These are phyloP conservation scores for Eucalyptus polybractea DNA, from an alignment of 345 rosid species.

Conservation along the genomic window DNA sequence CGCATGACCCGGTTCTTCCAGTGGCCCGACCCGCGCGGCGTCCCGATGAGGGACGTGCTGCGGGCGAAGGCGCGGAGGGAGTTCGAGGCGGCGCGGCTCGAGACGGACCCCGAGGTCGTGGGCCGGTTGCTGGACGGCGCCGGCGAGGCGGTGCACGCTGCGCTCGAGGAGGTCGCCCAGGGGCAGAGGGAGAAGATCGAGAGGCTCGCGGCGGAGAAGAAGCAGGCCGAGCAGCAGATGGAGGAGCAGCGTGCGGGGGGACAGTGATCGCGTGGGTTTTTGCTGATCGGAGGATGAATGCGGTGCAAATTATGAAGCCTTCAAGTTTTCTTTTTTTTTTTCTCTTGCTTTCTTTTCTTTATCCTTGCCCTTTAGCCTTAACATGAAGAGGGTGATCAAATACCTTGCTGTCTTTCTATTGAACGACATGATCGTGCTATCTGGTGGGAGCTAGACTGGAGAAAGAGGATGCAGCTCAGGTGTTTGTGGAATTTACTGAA, in stretches of 20 bases:
- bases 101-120: constrained; percentile 72
- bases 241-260: constrained; percentile 16
- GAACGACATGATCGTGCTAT: neutral
- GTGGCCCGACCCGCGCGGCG: constrained; percentile 72
- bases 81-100: constrained; percentile 73
- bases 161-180: constrained; percentile 67
- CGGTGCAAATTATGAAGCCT: neutral
- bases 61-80: constrained; percentile 78
- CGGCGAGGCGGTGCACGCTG: constrained; percentile 56
- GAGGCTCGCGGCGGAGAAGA: neutral
- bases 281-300: neutral
- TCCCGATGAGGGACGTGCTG: constrained; percentile 61
- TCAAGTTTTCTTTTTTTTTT: neutral
- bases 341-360: neutral
- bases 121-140: constrained; percentile 68
- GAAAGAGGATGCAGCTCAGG: neutral
- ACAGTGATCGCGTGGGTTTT: neutral
- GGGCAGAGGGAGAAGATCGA: constrained; percentile 55
- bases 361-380: neutral
- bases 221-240: neutral
- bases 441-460: neutral
- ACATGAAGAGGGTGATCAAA: neutral
- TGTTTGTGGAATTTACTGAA: neutral
- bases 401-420: neutral
- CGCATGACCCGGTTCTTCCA: constrained; percentile 68